Evolutionary conservation across 2,329 filamentous ascomycete species (phyloP).

Genomic region (Penicillium crustosum): DNA sequence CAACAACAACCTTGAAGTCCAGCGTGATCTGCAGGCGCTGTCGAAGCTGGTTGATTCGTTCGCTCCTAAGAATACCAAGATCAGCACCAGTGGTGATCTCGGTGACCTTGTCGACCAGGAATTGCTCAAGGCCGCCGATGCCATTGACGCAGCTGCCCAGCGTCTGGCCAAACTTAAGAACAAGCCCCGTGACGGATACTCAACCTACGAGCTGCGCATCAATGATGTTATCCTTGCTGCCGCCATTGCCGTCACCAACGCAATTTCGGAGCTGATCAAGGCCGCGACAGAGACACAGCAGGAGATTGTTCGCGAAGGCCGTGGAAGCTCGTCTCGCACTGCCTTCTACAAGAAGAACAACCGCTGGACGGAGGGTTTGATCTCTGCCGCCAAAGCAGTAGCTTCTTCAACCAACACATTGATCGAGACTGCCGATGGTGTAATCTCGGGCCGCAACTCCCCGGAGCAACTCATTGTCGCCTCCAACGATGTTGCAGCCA

Average conservation of each 20-base stretch:
- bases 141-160: conserved; percentile 87
- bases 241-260: conserved; percentile 87
- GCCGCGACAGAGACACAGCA: conserved; percentile 90
- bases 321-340: conserved; percentile 80
- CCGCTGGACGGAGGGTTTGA: conserved; percentile 95
- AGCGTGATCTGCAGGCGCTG: conserved; percentile 87
- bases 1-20: conserved; percentile 94
- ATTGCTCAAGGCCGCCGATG: conserved; percentile 88
- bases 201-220: conserved; percentile 93
- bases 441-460: conserved; percentile 86
- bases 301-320: conserved; percentile 92
- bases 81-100: conserved; percentile 77
- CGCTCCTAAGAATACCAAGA: conserved; percentile 80
- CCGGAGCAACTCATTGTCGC: conserved; percentile 97
- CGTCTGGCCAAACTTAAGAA: conserved; percentile 89
- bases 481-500: conserved; percentile 93
- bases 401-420: conserved; percentile 90
- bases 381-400: conserved; percentile 95
- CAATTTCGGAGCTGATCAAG: conserved; percentile 91
- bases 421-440: conserved; percentile 96
- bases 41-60: conserved; percentile 93
- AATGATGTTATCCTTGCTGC: conserved; percentile 94
- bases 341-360: conserved; percentile 99
- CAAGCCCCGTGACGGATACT: conserved; percentile 93
- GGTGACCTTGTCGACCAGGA: conserved; percentile 92